These are phyloP conservation scores for Trametes meyenii DNA, from an alignment of 768 basidiomycete genomes.

Conservation along the genomic window DNA sequence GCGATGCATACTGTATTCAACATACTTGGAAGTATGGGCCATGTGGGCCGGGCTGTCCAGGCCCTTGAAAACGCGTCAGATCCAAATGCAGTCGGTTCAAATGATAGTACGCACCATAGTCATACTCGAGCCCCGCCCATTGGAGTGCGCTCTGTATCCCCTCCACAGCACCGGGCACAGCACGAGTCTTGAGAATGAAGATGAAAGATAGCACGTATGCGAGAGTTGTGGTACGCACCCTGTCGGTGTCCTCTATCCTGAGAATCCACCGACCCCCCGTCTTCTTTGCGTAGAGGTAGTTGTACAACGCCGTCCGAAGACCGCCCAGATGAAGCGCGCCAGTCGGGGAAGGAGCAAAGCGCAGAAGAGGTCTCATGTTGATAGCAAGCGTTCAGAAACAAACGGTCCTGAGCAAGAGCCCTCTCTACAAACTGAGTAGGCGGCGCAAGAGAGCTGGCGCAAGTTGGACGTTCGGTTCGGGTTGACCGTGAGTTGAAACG, in stretches of 20 bases:
- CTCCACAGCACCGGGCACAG: conserved; percentile 84
- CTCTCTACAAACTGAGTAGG: not conserved
- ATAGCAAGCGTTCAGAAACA: not conserved
- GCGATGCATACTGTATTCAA: not conserved
- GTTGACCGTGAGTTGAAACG: not conserved
- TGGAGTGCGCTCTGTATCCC: conserved; percentile 72
- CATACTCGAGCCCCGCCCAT: conserved; percentile 93
- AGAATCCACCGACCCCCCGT: conserved; percentile 88
- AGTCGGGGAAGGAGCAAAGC: conserved; percentile 98
- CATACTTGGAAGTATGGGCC: conserved; percentile 86
- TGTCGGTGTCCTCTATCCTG: conserved; percentile 94
- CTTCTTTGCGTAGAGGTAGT: conserved; percentile 83
- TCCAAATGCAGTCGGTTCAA: not conserved
- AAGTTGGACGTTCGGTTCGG: too few relatives aligned
- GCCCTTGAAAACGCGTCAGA: conserved; percentile 53
- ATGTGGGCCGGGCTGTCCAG: conserved; percentile 72
- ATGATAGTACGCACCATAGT: conserved; percentile 67
- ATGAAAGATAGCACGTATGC: too few relatives aligned
- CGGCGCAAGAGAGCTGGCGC: not conserved
- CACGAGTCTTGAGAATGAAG: conserved; percentile 62
- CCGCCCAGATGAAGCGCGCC: conserved; percentile 94
- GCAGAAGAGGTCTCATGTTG: conserved; percentile 48
- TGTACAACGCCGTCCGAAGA: conserved; percentile 91
- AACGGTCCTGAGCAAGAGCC: not conserved
- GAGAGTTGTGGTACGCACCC: conserved; percentile 54